Percentiles rank a stretch among this genome's conserved stretches.
These are phyloP conservation scores for Hanseniaspora thailandica DNA, from an alignment of 805 yeast genomes.

Conservation along the genomic window DNA sequence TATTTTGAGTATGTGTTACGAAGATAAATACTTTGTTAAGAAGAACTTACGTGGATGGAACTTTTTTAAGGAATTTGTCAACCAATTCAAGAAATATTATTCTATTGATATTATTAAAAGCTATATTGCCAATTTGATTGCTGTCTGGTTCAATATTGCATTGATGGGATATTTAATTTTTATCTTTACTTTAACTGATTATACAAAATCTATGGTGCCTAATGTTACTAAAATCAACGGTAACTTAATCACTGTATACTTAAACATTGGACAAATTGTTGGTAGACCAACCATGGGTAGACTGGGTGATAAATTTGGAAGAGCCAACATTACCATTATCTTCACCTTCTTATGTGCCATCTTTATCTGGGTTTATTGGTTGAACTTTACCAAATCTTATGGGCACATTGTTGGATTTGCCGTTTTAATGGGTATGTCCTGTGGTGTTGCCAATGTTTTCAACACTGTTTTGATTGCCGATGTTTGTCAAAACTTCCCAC, in stretches of 20 bases:
- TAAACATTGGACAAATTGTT: conserved; percentile 37
- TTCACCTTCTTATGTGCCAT: conserved; percentile 30
- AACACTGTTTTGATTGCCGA: conserved; percentile 35
- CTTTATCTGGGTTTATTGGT: conserved; percentile 39
- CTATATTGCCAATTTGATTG: conserved; percentile 28
- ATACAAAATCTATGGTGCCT: conserved; percentile 30
- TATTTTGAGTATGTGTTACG: neutral
- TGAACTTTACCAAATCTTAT: conserved; percentile 28
- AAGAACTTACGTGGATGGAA: conserved; percentile 23
- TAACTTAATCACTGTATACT: conserved; percentile 35
- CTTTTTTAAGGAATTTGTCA: conserved; percentile 17
- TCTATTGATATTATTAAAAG: conserved; percentile 25
- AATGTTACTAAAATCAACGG: conserved; percentile 39
- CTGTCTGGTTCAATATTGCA: conserved; percentile 31
- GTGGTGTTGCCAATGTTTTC: conserved; percentile 38
- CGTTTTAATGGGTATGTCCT: conserved; percentile 33
- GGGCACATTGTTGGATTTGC: conserved; percentile 36
- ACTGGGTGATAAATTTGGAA: conserved; percentile 36
- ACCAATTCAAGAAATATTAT: conserved; percentile 29
- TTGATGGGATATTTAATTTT: conserved; percentile 35
- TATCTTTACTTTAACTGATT: conserved; percentile 38
- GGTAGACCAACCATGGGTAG: conserved; percentile 42
- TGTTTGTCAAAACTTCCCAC: conserved; percentile 22
- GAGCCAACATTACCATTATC: conserved; percentile 35
- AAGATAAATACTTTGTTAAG: neutral